phyloP scores from a whole-genome alignment of 148 eudicot genomes.

The Rhododendron griersonianum region DNA sequence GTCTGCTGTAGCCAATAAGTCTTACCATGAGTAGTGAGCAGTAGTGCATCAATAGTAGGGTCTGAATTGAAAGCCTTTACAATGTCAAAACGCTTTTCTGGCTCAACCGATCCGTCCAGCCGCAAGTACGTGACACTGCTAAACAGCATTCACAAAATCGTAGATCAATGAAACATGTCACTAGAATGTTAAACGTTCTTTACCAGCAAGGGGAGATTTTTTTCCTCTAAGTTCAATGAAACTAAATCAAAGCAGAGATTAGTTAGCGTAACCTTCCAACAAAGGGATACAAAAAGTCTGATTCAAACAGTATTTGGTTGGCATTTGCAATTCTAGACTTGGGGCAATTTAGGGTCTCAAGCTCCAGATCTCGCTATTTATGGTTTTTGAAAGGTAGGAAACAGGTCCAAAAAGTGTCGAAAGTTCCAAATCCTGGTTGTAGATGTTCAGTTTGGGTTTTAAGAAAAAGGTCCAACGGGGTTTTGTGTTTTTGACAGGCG shows the following conservation, averaged over 20 bases:
- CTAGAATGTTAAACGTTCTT: not conserved
- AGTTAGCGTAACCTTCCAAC: not conserved
- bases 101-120: conserved; percentile 90
- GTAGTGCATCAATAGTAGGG: conserved; percentile 91
- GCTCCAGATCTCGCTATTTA: too few species aligned
- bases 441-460: too few species aligned
- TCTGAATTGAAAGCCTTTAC: conserved; percentile 97
- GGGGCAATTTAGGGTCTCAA: too few species aligned
- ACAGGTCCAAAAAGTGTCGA: too few species aligned
- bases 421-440: too few species aligned
- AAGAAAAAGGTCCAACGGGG: too few species aligned
- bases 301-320: too few species aligned
- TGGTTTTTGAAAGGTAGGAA: too few species aligned
- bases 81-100: conserved; percentile 90
- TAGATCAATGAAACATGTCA: not conserved
- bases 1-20: not conserved
- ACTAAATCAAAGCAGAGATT: not conserved
- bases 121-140: conserved; percentile 80
- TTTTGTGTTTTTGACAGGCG: too few species aligned
- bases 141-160: conserved; percentile 5
- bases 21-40: conserved; percentile 94
- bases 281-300: not conserved
- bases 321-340: too few species aligned
- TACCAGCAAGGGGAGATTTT: not conserved
- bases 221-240: not conserved